phyloP scores from a whole-genome alignment of 768 basidiomycete species.

The Tricholomella constricta region DNA sequence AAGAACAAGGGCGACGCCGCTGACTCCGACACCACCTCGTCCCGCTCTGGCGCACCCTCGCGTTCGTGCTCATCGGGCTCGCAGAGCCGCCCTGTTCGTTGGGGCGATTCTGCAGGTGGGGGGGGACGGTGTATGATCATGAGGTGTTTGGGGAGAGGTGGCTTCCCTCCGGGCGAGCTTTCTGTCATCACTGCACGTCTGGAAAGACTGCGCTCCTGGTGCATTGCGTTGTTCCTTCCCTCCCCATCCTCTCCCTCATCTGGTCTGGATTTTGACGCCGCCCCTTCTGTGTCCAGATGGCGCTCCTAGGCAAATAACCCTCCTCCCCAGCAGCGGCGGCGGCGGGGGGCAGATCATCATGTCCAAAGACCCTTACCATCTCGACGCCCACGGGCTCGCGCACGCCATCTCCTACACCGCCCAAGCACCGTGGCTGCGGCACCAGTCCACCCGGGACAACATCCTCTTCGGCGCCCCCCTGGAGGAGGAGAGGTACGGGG shows the following conservation, averaged over 20 bases:
- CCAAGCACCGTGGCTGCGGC: constrained; percentile 70
- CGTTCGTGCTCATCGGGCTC: constrained; percentile 60
- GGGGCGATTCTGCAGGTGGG: constrained; percentile 52
- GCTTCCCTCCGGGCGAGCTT: constrained; percentile 74
- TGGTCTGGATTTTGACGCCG: no score
- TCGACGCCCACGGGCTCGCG: constrained; percentile 63
- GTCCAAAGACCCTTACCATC: constrained; percentile 59
- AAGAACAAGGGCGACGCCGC: constrained; percentile 21
- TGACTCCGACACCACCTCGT: constrained; percentile 21
- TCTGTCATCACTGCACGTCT: constrained; percentile 76
- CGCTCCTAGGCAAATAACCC: constrained; percentile 74
- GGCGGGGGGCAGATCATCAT: no score
- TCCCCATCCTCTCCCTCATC: background rate
- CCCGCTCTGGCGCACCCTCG: constrained; percentile 61
- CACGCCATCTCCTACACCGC: constrained; percentile 72
- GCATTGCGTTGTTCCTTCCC: constrained; percentile 25
- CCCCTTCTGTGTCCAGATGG: no score
- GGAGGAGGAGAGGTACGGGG: constrained; percentile 73
- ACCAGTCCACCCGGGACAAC: constrained; percentile 78
- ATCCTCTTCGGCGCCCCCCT: constrained; percentile 77
- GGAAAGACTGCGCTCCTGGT: constrained; percentile 83
- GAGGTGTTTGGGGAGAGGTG: constrained; percentile 43
- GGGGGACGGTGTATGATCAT: constrained; percentile 54
- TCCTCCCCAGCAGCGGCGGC: constrained; percentile 41
- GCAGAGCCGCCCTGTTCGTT: constrained; percentile 50